A percentile compares a stretch with the other conserved stretches of the same genome.
These are phyloP conservation scores for Vishniacozyma victoriae DNA, from an alignment of 768 basidiomycete species.

Conservation along the genomic window DNA sequence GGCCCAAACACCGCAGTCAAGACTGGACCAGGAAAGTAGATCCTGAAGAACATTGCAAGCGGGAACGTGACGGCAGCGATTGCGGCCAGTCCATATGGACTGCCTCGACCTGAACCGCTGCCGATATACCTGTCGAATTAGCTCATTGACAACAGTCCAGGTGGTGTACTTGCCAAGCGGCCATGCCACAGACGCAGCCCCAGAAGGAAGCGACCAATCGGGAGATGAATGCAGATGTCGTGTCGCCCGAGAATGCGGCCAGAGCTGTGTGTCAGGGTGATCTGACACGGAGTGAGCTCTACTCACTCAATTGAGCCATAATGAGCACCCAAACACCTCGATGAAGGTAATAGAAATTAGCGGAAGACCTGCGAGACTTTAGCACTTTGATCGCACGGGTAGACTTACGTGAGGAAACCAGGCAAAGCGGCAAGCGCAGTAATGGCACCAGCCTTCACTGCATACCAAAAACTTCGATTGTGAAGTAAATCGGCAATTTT, in stretches of 20 bases:
- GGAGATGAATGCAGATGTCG: conserved; percentile 34
- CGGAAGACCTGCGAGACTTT: conserved; percentile 15
- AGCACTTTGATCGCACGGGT: neutral
- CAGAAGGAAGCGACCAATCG: conserved; percentile 39
- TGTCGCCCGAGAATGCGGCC: conserved; percentile 40
- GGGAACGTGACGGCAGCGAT: conserved; percentile 66
- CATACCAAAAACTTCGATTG: conserved; percentile 39
- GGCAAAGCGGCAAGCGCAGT: conserved; percentile 34
- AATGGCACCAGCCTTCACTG: conserved; percentile 38
- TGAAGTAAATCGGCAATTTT: conserved; percentile 18
- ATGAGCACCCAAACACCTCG: conserved; percentile 37
- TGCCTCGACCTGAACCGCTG: conserved; percentile 23
- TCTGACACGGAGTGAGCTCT: neutral
- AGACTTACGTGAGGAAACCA: conserved; percentile 26
- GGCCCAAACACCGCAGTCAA: conserved; percentile 57
- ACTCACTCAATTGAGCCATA: conserved; percentile 38
- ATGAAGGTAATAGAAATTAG: conserved; percentile 38
- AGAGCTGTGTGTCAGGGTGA: conserved; percentile 22
- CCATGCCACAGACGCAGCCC: conserved; percentile 38
- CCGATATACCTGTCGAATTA: conserved; percentile 30
- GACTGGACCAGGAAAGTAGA: conserved; percentile 68
- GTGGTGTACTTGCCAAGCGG: conserved; percentile 29
- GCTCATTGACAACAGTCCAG: neutral
- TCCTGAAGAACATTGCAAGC: conserved; percentile 61
- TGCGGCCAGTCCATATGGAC: conserved; percentile 61